These are phyloP conservation scores for Eutypa lata DNA, from an alignment of 2,329 filamentous ascomycete genomes.

Conservation along the genomic window DNA sequence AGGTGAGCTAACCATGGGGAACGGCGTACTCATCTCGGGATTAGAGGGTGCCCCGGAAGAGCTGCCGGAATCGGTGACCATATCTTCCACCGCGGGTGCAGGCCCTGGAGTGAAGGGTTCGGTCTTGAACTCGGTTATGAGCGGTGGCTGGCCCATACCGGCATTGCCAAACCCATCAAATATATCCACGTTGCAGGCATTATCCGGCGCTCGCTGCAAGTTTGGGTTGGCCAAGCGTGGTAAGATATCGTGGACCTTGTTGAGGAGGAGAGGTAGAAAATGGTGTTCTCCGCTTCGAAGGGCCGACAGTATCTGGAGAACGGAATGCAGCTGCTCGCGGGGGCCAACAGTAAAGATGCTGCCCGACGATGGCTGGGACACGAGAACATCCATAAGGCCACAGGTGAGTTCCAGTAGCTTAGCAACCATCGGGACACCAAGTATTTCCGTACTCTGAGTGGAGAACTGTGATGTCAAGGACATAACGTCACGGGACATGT, in stretches of 20 bases:
- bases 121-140: conserved; percentile 46
- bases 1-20: conserved; percentile 46
- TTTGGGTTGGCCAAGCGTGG: conserved; percentile 60
- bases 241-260: conserved; percentile 71
- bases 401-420: conserved; percentile 77
- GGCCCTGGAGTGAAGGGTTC: conserved; percentile 30
- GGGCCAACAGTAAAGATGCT: conserved; percentile 65
- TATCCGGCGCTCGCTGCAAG: conserved; percentile 58
- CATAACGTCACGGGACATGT: conserved; percentile 61
- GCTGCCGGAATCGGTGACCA: conserved; percentile 35
- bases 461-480: conserved; percentile 70
- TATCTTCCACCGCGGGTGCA: conserved; percentile 39
- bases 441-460: conserved; percentile 68
- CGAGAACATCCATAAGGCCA: conserved; percentile 70
- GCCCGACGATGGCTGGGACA: conserved; percentile 57
- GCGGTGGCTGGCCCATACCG: conserved; percentile 54
- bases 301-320: conserved; percentile 64
- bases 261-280: conserved; percentile 73
- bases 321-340: conserved; percentile 68
- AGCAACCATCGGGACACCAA: conserved; percentile 74
- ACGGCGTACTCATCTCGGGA: conserved; percentile 48
- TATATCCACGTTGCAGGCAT: conserved; percentile 52
- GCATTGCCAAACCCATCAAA: conserved; percentile 65
- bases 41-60: conserved; percentile 30
- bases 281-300: conserved; percentile 74